Evolutionary conservation across 1,284 basidiomycete species (phyloP).

Genomic region (Trametes pubescens): DNA sequence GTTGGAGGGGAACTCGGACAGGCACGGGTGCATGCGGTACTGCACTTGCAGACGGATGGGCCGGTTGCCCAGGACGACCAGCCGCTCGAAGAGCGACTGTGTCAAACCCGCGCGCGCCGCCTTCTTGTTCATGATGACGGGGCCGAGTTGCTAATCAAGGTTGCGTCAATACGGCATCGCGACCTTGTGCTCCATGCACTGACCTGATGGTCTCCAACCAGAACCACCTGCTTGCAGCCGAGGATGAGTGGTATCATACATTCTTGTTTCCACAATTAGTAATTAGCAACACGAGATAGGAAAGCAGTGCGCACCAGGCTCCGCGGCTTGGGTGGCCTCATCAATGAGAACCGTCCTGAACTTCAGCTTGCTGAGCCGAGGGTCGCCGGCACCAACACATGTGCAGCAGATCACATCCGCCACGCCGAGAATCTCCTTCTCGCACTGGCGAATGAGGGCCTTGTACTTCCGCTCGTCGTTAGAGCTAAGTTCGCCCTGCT

Average conservation of each 20-base stretch:
- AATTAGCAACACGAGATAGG: background rate
- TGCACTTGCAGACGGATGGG: slow-evolving; percentile 99
- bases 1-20: slow-evolving; percentile 99
- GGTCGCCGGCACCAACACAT: slow-evolving; percentile 98
- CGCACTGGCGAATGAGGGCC: slow-evolving; percentile 92
- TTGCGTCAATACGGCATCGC: slow-evolving; percentile 24
- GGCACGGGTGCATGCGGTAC: slow-evolving; percentile 99
- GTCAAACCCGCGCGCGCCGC: slow-evolving; percentile 97
- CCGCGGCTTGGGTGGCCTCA: slow-evolving; percentile 98
- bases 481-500: slow-evolving; percentile 96
- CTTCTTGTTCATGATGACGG: slow-evolving; percentile 99
- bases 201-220: slow-evolving; percentile 96
- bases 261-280: slow-evolving; percentile 58
- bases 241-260: slow-evolving; percentile 99
- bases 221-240: slow-evolving; percentile 98
- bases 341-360: slow-evolving; percentile 99
- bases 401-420: slow-evolving; percentile 99
- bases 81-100: slow-evolving; percentile 97
- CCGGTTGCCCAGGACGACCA: slow-evolving; percentile 94
- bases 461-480: slow-evolving; percentile 99
- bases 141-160: slow-evolving; percentile 84
- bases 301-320: slow-evolving; percentile 76
- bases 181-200: slow-evolving; percentile 26
- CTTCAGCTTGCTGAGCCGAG: slow-evolving; percentile 94
- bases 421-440: slow-evolving; percentile 94